Base-by-base conservation (phyloP, 768 basidiomycete genomes). In the Termitomyces sp. region DNA sequence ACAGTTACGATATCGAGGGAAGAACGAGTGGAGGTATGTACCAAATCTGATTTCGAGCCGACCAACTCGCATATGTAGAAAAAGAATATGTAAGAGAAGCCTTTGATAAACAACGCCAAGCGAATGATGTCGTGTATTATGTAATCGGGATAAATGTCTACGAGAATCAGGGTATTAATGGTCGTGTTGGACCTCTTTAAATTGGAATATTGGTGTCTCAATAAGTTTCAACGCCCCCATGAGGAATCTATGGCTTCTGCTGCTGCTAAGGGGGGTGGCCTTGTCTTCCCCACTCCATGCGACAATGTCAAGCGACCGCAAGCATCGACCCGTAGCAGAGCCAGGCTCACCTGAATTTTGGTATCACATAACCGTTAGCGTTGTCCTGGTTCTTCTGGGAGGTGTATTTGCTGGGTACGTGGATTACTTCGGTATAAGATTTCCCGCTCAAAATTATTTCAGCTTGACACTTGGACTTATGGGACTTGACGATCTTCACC, bases 391-490 rank as follows among this genome's bases (percentile, higher is more conserved):
- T 7, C 70, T 98, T 1, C 73, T 83, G 0, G 95, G 95, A 2
- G 95, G 95, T 50, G 86, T 94, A 5, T 97, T 98, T 66, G 91
- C 95, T 12, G 95, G 95, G 94, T 90, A 54, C 48, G 83, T 71
- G 4, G 18, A 45, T 45, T 38, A 42, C 1, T 52, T 41, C 44
- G 5, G 36, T 40, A 25, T 46, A 5, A 15, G 20, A 31, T 35
- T 11, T 42, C 31, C 20, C 31, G 38, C 27, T 31, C 29, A 20
- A 25, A 23, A 3, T n/a, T 40, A 12, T 29, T n/a, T 18, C 60
- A 94, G 93, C 3, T 73, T 97, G 50, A 97, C 94, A 0, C 83
- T 97, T 27, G 94, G 92, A 1, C 76, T 97, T 25, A 96, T 96
- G 94, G 94, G 94, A 1, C 79, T 95, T 16, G 94, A 97, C 59